Evolutionary conservation across 129 eudicot species (phyloP).

Genomic region (Chrysanthemum lavandulifolium): DNA sequence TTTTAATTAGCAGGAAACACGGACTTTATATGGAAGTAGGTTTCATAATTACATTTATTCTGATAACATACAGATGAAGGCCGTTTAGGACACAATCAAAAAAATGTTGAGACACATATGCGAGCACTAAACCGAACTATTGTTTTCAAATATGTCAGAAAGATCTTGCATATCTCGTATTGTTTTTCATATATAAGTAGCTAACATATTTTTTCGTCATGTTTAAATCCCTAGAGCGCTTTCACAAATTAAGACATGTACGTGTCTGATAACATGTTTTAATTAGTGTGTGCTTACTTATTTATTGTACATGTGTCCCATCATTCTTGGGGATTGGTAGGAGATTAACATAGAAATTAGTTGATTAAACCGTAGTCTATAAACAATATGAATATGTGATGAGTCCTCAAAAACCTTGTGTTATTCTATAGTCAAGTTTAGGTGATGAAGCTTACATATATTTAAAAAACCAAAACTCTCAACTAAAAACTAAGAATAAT

Average conservation of each 20-base stretch:
- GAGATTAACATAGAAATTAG: conserved; percentile 13
- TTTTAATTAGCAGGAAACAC: neutral
- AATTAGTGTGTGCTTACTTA: neutral
- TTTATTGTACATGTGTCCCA: conserved; percentile 19
- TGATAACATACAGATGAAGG: neutral
- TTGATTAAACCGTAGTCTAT: neutral
- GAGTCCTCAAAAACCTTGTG: conserved; percentile 11
- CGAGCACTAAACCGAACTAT: too few species aligned
- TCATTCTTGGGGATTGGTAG: neutral
- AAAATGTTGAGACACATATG: neutral
- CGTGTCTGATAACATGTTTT: neutral
- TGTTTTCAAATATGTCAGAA: too few species aligned
- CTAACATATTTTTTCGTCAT: neutral
- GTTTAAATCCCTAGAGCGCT: neutral
- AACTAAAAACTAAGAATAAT: conserved; percentile 13
- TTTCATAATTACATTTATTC: neutral
- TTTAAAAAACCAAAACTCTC: neutral
- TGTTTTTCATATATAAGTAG: neutral
- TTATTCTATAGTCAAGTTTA: conserved; percentile 3
- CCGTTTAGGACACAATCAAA: neutral
- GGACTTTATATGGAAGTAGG: neutral
- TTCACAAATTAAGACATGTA: neutral
- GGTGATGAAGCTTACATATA: conserved; percentile 5
- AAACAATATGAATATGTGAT: conserved; percentile 3
- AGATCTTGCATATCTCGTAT: too few species aligned